Conservation (phyloP, 805 yeast genomes). For the Lipomyces yamadae region DNA sequence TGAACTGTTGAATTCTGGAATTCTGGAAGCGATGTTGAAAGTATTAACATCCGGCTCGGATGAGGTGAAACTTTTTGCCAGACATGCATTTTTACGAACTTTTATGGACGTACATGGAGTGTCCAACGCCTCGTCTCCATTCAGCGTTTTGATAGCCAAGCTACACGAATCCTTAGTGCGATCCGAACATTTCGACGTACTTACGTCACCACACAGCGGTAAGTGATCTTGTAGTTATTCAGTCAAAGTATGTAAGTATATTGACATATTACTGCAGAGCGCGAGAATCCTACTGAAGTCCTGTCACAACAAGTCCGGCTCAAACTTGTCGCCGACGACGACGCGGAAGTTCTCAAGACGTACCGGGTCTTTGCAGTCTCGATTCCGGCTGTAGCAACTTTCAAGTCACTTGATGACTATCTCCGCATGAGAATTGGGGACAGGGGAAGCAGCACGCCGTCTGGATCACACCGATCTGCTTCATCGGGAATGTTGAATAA, state of each 20-base stretch:
- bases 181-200: constrained; percentile 71
- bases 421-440: constrained; percentile 48
- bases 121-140: constrained; percentile 43
- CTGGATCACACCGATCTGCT: constrained; percentile 17
- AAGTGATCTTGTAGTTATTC: neutral
- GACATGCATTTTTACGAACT: constrained; percentile 51
- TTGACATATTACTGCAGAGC: constrained; percentile 21
- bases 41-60: constrained; percentile 31
- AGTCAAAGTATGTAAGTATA: neutral
- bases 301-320: constrained; percentile 75
- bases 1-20: constrained; percentile 73
- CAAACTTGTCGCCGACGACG: constrained; percentile 53
- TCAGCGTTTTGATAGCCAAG: constrained; percentile 57
- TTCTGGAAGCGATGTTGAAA: constrained; percentile 53
- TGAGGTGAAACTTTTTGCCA: constrained; percentile 27
- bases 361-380: constrained; percentile 46
- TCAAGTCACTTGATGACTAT: constrained; percentile 53
- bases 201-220: constrained; percentile 51
- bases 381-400: constrained; percentile 60
- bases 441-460: constrained; percentile 11
- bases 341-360: constrained; percentile 33
- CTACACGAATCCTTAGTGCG: constrained; percentile 76
- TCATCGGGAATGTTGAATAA: constrained; percentile 25
- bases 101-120: constrained; percentile 34
- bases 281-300: constrained; percentile 37